Conservation (phyloP, 140 eudicot genomes). For the Ambrosia hybrid region DNA sequence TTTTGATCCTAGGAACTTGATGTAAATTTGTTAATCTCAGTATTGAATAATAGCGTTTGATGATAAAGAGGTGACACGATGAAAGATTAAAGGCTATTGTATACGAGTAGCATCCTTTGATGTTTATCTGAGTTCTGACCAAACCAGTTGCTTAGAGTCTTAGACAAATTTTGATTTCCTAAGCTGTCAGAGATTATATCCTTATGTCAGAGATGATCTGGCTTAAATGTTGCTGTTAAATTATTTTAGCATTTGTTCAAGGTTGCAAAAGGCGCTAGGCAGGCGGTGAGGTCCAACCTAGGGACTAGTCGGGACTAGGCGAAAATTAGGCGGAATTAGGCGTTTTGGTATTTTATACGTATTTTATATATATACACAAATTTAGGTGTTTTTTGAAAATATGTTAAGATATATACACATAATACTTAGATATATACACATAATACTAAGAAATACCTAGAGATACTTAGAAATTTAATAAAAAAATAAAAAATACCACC, state of each 20-base stretch:
- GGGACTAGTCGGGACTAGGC: too few relatives aligned
- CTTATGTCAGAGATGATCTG: neutral
- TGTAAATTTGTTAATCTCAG: neutral
- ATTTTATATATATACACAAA: too few relatives aligned
- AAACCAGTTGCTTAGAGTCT: neutral
- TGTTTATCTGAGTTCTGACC: neutral
- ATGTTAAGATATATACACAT: too few relatives aligned
- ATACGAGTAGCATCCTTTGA: neutral
- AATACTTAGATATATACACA: too few relatives aligned
- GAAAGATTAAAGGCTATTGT: neutral
- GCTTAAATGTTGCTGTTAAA: neutral
- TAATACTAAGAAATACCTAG: too few relatives aligned
- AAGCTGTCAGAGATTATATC: neutral
- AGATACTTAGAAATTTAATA: too few relatives aligned
- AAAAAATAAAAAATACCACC: too few relatives aligned
- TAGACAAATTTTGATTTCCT: neutral
- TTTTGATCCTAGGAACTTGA: neutral
- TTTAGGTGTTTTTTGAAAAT: too few relatives aligned
- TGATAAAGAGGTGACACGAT: neutral
- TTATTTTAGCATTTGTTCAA: conserved; percentile 1
- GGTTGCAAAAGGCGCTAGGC: too few relatives aligned
- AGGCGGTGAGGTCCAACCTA: too few relatives aligned
- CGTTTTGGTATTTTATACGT: too few relatives aligned
- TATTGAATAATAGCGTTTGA: neutral
- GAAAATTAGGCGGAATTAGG: too few relatives aligned